These are phyloP conservation scores for Citrus unshiu DNA, from an alignment of 345 rosid species.

Conservation along the genomic window DNA sequence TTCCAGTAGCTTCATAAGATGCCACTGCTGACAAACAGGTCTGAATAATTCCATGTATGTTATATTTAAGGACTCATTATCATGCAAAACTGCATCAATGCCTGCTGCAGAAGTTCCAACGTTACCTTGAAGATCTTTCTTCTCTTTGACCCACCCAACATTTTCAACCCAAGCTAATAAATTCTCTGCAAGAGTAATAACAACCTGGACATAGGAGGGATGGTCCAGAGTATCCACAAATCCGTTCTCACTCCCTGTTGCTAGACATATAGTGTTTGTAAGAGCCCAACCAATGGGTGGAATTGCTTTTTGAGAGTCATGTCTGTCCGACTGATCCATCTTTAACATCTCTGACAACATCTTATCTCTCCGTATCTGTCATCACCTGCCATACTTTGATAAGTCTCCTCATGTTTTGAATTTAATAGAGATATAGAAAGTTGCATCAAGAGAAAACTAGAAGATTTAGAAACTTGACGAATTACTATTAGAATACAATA, in stretches of 20 bases:
- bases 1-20: constrained; percentile 74
- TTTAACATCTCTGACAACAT: constrained; percentile 44
- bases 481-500: background rate
- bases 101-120: constrained; percentile 38
- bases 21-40: constrained; percentile 91
- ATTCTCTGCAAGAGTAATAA: constrained; percentile 60
- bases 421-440: constrained; percentile 3
- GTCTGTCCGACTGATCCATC: constrained; percentile 40
- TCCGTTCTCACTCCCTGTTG: constrained; percentile 59
- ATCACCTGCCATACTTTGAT: constrained; percentile 92
- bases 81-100: constrained; percentile 14
- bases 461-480: background rate
- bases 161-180: constrained; percentile 50
- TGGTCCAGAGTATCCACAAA: constrained; percentile 53
- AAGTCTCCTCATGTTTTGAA: constrained; percentile 55
- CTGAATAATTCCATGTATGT: constrained; percentile 56
- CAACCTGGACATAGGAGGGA: constrained; percentile 60
- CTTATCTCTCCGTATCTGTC: constrained; percentile 66
- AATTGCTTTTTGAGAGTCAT: constrained; percentile 39
- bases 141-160: constrained; percentile 39
- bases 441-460: background rate
- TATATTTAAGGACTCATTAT: constrained; percentile 38
- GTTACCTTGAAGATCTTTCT: constrained; percentile 34
- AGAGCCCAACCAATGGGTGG: constrained; percentile 90
- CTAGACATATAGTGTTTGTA: constrained; percentile 68